Percentiles rank a stretch among this genome's conserved stretches.
Evolutionary conservation across 371 early-diverging fungal species (phyloP).

Genomic region (Umbelopsis sp.): DNA sequence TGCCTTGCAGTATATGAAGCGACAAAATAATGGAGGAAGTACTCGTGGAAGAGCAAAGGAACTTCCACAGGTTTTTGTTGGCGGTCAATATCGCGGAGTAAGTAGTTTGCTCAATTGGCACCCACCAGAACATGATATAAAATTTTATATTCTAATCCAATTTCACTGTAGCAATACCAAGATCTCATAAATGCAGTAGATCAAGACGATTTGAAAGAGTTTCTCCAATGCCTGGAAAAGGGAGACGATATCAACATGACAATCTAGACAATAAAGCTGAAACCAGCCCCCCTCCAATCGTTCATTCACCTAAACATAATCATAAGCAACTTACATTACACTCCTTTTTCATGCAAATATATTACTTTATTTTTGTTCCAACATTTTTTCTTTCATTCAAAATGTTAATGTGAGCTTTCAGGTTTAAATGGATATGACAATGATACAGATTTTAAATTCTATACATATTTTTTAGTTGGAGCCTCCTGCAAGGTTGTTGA

Average conservation of each 20-base stretch:
- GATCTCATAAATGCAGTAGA: constrained; percentile 34
- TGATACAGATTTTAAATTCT: too few relatives aligned
- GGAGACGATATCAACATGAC: neutral
- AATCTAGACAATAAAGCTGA: neutral
- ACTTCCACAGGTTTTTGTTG: constrained; percentile 46
- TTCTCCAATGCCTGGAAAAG: constrained; percentile 36
- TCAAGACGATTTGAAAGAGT: constrained; percentile 23
- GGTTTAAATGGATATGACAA: too few relatives aligned
- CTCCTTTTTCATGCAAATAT: too few relatives aligned
- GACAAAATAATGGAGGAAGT: constrained; percentile 38
- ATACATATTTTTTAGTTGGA: neutral
- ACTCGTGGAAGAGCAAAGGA: constrained; percentile 38
- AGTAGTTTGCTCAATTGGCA: constrained; percentile 16
- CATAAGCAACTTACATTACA: too few relatives aligned
- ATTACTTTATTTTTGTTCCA: too few relatives aligned
- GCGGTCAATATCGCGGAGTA: constrained; percentile 49
- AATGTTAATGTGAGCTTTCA: too few relatives aligned
- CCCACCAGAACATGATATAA: neutral
- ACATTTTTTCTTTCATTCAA: too few relatives aligned
- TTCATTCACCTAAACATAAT: neutral
- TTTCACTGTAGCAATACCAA: constrained; percentile 30
- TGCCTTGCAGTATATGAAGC: constrained; percentile 48
- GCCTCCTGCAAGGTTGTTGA: neutral
- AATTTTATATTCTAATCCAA: neutral
- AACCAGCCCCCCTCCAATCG: neutral